Conservation (phyloP, 345 rosid genomes). For the Gynandropsis gynandra region DNA sequence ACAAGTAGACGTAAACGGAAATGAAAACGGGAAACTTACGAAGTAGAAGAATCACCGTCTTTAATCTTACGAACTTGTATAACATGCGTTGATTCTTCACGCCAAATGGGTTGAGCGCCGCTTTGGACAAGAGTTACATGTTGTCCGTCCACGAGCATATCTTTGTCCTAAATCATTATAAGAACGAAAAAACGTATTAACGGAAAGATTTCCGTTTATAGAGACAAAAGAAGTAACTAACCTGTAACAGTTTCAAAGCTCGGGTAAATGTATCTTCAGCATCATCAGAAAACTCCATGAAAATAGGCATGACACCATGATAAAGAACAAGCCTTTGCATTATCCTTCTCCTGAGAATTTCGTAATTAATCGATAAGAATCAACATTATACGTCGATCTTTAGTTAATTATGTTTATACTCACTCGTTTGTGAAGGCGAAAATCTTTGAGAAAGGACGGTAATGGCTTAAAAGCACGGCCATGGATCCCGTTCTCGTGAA, state of each 20-base stretch:
- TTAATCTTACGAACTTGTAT: conserved; percentile 84
- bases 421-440: conserved; percentile 94
- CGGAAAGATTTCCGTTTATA: conserved; percentile 4
- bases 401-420: conserved; percentile 28
- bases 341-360: conserved; percentile 54
- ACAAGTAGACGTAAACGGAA: conserved; percentile 6
- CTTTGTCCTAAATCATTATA: conserved; percentile 44
- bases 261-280: conserved; percentile 85
- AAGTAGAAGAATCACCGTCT: conserved; percentile 32
- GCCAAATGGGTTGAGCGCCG: conserved; percentile 96
- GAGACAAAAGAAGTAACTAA: conserved; percentile 15
- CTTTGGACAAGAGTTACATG: conserved; percentile 86
- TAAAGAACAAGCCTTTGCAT: conserved; percentile 87
- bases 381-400: background rate
- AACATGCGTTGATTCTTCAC: conserved; percentile 83
- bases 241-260: conserved; percentile 63
- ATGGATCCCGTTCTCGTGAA: conserved; percentile 96
- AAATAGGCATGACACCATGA: conserved; percentile 84
- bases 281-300: conserved; percentile 77
- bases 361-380: background rate
- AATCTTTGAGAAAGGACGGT: conserved; percentile 73
- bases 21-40: conserved; percentile 13
- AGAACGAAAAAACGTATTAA: conserved; percentile 1
- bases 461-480: conserved; percentile 81
- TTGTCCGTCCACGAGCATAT: conserved; percentile 59